Evolutionary conservation across 2,329 filamentous ascomycete genomes (phyloP).

Genomic region (Beauveria varroae): DNA sequence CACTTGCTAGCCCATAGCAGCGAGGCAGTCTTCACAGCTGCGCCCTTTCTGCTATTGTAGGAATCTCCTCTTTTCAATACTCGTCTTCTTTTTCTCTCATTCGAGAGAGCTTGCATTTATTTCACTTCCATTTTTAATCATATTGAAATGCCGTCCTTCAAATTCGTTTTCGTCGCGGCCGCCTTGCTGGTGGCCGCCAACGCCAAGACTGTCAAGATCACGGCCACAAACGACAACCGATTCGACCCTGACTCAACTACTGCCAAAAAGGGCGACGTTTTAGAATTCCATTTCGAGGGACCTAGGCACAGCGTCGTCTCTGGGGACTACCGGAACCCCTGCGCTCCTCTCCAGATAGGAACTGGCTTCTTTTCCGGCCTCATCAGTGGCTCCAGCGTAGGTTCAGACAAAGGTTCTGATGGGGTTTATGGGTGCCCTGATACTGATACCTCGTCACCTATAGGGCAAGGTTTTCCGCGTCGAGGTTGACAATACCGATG

Average conservation of each 20-base stretch:
- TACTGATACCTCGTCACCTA: background rate
- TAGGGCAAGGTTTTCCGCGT: constrained; percentile 30
- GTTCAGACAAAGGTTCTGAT: constrained; percentile 10
- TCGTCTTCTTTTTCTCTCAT: background rate
- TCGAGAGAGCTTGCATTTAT: background rate
- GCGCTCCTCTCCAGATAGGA: constrained; percentile 23
- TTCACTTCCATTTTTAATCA: background rate
- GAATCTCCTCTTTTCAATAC: background rate
- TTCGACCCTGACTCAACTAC: constrained; percentile 27
- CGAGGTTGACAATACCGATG: constrained; percentile 24
- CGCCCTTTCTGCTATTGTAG: background rate
- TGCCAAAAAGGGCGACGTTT: constrained; percentile 26
- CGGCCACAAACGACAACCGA: constrained; percentile 23
- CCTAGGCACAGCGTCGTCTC: constrained; percentile 31
- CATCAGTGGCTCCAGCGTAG: constrained; percentile 22
- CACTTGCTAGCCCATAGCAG: background rate
- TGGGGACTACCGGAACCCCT: constrained; percentile 29
- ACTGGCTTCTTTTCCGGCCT: constrained; percentile 33
- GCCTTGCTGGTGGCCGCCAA: constrained; percentile 19
- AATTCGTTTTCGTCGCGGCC: constrained; percentile 18
- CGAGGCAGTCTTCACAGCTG: background rate
- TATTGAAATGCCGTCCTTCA: constrained; percentile 24
- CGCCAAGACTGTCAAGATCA: constrained; percentile 28
- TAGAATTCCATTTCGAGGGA: constrained; percentile 31
- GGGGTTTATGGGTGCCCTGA: background rate